Evolutionary conservation across 192 early-diverging fungal genomes (phyloP).

Genomic region (Umbelopsis sp.): DNA sequence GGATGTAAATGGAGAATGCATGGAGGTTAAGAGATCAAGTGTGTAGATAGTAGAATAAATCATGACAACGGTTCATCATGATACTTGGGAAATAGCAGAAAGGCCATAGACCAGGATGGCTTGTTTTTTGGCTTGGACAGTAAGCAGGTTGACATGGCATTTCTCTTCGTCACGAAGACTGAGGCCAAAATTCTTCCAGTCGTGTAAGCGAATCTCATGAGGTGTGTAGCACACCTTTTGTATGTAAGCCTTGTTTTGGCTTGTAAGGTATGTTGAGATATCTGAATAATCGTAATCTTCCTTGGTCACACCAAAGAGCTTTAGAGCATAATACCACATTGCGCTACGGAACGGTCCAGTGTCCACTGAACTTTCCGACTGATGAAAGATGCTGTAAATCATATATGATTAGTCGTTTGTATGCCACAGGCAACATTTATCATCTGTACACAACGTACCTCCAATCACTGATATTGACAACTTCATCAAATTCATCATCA

Average conservation of each 20-base stretch:
- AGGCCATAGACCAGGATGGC: constrained; percentile 59
- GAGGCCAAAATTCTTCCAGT: constrained; percentile 58
- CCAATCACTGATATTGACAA: constrained; percentile 55
- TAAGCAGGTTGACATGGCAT: constrained; percentile 58
- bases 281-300: constrained; percentile 58
- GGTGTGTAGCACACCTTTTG: constrained; percentile 48
- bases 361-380: constrained; percentile 50
- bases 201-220: constrained; percentile 44
- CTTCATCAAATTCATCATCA: constrained; percentile 54
- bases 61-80: not conserved
- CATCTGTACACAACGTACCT: constrained; percentile 33
- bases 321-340: constrained; percentile 58
- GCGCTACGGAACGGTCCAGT: constrained; percentile 58
- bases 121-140: constrained; percentile 57
- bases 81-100: constrained; percentile 26
- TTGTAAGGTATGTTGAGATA: constrained; percentile 49
- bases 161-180: constrained; percentile 60
- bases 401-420: no score
- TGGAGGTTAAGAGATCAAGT: not conserved
- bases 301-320: constrained; percentile 54
- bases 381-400: constrained; percentile 39
- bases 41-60: not conserved
- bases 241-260: constrained; percentile 46
- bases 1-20: not conserved
- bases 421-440: not conserved